These are phyloP conservation scores for Diplocarpon mali DNA, from an alignment of 2,329 filamentous ascomycete species.

Conservation along the genomic window DNA sequence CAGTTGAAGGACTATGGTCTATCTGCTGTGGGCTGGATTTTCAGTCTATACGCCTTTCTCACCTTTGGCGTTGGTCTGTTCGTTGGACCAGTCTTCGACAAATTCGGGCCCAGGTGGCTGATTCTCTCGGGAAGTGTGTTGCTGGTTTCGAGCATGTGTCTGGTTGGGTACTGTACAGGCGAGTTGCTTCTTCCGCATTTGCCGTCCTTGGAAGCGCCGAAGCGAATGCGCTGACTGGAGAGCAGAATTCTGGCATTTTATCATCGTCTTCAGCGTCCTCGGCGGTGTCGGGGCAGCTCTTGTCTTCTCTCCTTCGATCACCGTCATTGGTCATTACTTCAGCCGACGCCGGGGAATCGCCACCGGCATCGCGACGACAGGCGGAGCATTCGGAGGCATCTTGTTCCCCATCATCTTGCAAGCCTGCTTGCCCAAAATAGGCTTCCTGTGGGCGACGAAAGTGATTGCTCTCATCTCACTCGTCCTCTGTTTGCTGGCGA, in stretches of 20 bases:
- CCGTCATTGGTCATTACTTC: slow-evolving; percentile 2
- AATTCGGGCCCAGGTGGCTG: background rate
- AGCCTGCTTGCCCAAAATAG: background rate
- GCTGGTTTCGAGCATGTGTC: background rate
- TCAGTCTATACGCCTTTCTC: slow-evolving; percentile 3
- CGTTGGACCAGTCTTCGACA: background rate
- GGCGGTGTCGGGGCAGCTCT: background rate
- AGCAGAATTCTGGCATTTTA: background rate
- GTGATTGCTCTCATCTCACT: background rate
- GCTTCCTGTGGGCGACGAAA: slow-evolving; percentile 1
- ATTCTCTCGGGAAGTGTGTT: slow-evolving; percentile 1
- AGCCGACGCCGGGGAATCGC: background rate
- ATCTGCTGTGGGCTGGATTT: slow-evolving; percentile 11
- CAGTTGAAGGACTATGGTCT: slow-evolving; percentile 2
- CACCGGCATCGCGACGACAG: slow-evolving; percentile 1
- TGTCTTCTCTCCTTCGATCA: background rate
- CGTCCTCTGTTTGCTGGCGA: background rate
- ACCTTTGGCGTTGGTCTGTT: slow-evolving; percentile 1
- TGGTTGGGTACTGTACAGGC: background rate
- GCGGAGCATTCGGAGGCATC: background rate
- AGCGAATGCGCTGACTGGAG: background rate
- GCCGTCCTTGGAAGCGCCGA: background rate
- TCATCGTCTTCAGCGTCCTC: slow-evolving; percentile 1
- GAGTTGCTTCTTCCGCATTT: background rate
- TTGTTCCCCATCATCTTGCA: background rate